Conservation (phyloP, 495 filamentous ascomycete species). For the Ascodesmis nigricans region DNA sequence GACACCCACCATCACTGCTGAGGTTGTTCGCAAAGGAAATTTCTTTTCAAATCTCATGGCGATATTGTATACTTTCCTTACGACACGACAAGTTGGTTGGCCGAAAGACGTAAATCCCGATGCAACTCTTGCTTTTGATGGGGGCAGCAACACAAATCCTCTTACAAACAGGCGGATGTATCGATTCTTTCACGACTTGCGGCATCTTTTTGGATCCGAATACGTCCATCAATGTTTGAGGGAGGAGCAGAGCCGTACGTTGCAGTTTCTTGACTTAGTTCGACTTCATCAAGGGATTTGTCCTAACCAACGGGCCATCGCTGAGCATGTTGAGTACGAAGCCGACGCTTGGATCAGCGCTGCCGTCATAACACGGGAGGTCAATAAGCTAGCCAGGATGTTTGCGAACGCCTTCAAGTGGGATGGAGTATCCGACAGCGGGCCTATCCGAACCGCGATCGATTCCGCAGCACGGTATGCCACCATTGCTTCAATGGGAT, state of each 20-base stretch:
- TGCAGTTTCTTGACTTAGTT: slow-evolving; percentile 87
- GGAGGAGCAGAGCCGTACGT: slow-evolving; percentile 60
- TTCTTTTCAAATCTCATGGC: slow-evolving; percentile 87
- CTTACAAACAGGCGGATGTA: slow-evolving; percentile 87
- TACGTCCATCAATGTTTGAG: slow-evolving; percentile 68
- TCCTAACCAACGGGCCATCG: slow-evolving; percentile 74
- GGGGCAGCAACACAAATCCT: slow-evolving; percentile 77
- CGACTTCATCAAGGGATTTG: slow-evolving; percentile 93
- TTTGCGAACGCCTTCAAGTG: slow-evolving; percentile 69
- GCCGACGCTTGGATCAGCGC: slow-evolving; percentile 96
- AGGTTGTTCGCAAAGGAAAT: slow-evolving; percentile 87
- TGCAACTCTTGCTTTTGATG: slow-evolving; percentile 74
- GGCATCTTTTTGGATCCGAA: slow-evolving; percentile 66
- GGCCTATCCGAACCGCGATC: slow-evolving; percentile 49
- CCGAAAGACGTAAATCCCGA: slow-evolving; percentile 65
- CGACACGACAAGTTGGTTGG: slow-evolving; percentile 82
- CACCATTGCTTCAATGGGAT: slow-evolving; percentile 65
- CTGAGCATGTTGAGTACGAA: slow-evolving; percentile 94
- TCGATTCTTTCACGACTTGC: slow-evolving; percentile 86
- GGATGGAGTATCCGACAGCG: slow-evolving; percentile 33
- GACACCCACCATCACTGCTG: slow-evolving; percentile 82
- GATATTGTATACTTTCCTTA: slow-evolving; percentile 92
- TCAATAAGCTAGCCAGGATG: slow-evolving; percentile 74
- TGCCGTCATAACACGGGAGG: slow-evolving; percentile 77
- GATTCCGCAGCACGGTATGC: slow-evolving; percentile 50